These are phyloP conservation scores for Cichorium intybus DNA, from an alignment of 140 eudicot genomes.

Conservation along the genomic window DNA sequence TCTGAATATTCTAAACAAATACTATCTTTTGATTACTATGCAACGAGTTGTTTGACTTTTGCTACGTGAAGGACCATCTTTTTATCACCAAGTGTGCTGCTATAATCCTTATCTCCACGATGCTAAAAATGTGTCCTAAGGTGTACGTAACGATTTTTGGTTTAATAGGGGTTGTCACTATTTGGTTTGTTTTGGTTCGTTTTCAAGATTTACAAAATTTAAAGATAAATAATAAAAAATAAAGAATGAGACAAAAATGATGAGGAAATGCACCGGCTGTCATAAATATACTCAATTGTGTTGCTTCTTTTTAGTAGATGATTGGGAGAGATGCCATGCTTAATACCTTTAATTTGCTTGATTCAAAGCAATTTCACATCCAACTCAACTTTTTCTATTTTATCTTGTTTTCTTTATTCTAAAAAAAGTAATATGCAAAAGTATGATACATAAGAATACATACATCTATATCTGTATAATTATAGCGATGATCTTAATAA, in stretches of 20 bases:
- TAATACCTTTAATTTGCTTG: not conserved
- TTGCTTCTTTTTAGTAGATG: slow-evolving; percentile 16
- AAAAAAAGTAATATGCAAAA: not conserved
- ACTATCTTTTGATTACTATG: not conserved
- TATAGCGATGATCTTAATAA: too few species aligned
- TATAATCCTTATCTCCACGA: slow-evolving; percentile 14
- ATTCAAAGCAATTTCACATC: slow-evolving; percentile 11
- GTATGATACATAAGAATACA: not conserved
- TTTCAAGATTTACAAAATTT: not conserved
- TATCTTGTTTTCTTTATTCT: not conserved
- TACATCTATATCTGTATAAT: not conserved
- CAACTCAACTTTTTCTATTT: not conserved
- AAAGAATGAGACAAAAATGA: slow-evolving; percentile 10
- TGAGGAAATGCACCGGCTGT: slow-evolving; percentile 19
- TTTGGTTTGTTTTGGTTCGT: not conserved
- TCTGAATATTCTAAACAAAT: not conserved
- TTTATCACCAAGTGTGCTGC: slow-evolving; percentile 13
- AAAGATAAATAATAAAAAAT: not conserved
- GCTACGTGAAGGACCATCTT: slow-evolving; percentile 14
- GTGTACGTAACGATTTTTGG: slow-evolving; percentile 5
- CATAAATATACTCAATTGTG: slow-evolving; percentile 13
- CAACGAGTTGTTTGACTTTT: not conserved
- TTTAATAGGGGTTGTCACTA: not conserved
- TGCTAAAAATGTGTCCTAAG: not conserved
- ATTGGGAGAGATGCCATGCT: slow-evolving; percentile 9